Conservation (phyloP, 805 yeast species). For the Starmerella riodocensis region DNA sequence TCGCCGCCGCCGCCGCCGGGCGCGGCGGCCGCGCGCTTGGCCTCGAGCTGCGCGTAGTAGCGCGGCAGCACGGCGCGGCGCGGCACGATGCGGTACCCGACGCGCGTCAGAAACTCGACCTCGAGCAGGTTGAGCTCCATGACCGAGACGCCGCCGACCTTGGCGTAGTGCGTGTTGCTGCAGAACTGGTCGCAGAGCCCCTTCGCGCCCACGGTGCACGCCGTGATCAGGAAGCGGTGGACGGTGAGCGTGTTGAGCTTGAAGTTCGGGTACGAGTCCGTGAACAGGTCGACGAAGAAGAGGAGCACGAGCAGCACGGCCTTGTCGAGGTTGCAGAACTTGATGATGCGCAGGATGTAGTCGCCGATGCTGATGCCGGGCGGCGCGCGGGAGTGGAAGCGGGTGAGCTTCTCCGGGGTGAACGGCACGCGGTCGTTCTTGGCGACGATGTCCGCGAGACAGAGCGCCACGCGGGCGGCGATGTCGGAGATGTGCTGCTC, state of each 20-base stretch:
- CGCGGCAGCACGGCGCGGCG: conserved; percentile 23
- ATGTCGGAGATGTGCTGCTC: conserved; percentile 59
- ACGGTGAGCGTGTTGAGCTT: conserved; percentile 84
- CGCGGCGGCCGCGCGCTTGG: conserved; percentile 3
- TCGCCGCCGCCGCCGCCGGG: too few species aligned
- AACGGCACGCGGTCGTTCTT: conserved; percentile 50
- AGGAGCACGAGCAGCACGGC: conserved; percentile 69
- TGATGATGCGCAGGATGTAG: conserved; percentile 61
- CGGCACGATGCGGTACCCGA: conserved; percentile 67
- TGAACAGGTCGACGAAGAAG: conserved; percentile 78
- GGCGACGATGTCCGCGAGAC: conserved; percentile 61
- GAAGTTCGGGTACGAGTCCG: conserved; percentile 65
- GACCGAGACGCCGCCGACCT: conserved; percentile 62
- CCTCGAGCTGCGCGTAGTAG: conserved; percentile 28
- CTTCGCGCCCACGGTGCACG: conserved; percentile 81
- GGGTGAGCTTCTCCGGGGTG: conserved; percentile 40
- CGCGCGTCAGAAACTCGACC: conserved; percentile 69
- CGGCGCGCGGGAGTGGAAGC: conserved; percentile 89
- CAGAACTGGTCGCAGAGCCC: conserved; percentile 67
- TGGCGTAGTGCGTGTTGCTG: conserved; percentile 85
- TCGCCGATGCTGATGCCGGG: conserved; percentile 74
- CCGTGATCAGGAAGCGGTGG: conserved; percentile 78
- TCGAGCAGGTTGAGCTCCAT: conserved; percentile 75
- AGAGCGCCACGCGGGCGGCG: conserved; percentile 58
- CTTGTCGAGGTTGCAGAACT: conserved; percentile 74